Base-by-base conservation (phyloP, 768 basidiomycete genomes). In the Cystofilobasidium capitatum region DNA sequence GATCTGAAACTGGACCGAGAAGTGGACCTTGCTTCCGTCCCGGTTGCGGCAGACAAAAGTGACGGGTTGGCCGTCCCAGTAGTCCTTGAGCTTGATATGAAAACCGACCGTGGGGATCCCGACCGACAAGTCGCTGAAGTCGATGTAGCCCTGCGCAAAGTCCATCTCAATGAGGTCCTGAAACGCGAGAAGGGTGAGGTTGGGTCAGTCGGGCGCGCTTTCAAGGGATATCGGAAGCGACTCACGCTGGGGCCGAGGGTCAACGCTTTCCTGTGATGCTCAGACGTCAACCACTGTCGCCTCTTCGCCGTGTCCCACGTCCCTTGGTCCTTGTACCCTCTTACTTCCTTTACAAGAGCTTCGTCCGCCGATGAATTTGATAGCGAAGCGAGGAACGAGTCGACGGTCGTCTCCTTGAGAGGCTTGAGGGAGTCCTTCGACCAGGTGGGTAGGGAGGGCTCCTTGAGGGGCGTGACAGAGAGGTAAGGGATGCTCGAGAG, bases 61-160 rank as follows among this genome's bases (percentile, higher is more conserved):
- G 26, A 69, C 44, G n/a, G 61, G 68, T 31, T 68, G 61, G 2
- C 66, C 66, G 17, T 68, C 62, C 68, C 68, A 69, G 63, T 69
- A 69, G 55, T 64, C 63, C 40, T 59, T 57, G n/a, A 69, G 57
- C 24, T 64, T 42, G 36, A 69, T 51, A 29, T 69, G 68, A 31
- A 69, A 65, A 17, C 58, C 58, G 35, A 69, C 47, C 0, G 68
- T 47, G 6, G 68, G 68, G 10, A 69, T 57, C 16, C 62, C 39
- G 49, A 69, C 62, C 3, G 62, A 64, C 7, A 69, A 39, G n/a
- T 64, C 58, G 29, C 49, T 64, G 26, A 69, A 69, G 40, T 69
- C 68, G 16, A 69, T n/a, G 63, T 58, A 69, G 22, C 62, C 68
- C 45, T 69, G 62, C 10, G 36, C 55, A 24, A 69, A 69, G 37